Evolutionary conservation across 2,329 filamentous ascomycete genomes (phyloP).

Genomic region (Ramularia collo-cygni): DNA sequence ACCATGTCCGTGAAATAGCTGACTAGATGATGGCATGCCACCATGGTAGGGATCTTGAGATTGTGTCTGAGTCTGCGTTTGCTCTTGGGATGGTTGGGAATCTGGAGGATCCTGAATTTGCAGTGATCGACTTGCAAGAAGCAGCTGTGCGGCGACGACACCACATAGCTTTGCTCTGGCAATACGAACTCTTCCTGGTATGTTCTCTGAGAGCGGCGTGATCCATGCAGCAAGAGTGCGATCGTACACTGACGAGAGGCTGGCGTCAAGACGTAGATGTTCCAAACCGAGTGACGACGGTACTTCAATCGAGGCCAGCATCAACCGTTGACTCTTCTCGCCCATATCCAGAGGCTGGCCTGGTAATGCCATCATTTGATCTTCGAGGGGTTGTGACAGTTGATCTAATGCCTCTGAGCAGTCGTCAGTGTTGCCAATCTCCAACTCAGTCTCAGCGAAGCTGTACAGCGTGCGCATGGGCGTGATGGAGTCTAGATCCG

Average conservation of each 20-base stretch:
- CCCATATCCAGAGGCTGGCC: too few species aligned
- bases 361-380: not conserved
- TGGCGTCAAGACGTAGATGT: not conserved
- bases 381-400: not conserved
- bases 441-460: not conserved
- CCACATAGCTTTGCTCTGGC: slow-evolving; percentile 26
- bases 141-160: slow-evolving; percentile 30
- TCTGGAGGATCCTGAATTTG: slow-evolving; percentile 7
- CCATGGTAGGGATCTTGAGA: slow-evolving; percentile 6
- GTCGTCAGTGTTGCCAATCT: not conserved
- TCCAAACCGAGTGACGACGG: too few species aligned
- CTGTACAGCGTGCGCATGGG: slow-evolving; percentile 10
- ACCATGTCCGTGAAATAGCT: slow-evolving; percentile 7
- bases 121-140: slow-evolving; percentile 28
- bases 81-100: slow-evolving; percentile 4
- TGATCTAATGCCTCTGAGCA: not conserved
- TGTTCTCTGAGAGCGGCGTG: slow-evolving; percentile 15
- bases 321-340: too few species aligned
- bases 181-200: slow-evolving; percentile 24
- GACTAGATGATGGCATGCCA: too few species aligned
- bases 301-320: too few species aligned
- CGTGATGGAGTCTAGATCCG: not conserved
- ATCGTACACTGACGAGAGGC: slow-evolving; percentile 15
- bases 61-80: slow-evolving; percentile 1
- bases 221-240: slow-evolving; percentile 23